Percentiles rank a stretch among this genome's conserved stretches.
Conservation (phyloP, 768 basidiomycete genomes). For the Tubosaeta brunneosetosa region DNA sequence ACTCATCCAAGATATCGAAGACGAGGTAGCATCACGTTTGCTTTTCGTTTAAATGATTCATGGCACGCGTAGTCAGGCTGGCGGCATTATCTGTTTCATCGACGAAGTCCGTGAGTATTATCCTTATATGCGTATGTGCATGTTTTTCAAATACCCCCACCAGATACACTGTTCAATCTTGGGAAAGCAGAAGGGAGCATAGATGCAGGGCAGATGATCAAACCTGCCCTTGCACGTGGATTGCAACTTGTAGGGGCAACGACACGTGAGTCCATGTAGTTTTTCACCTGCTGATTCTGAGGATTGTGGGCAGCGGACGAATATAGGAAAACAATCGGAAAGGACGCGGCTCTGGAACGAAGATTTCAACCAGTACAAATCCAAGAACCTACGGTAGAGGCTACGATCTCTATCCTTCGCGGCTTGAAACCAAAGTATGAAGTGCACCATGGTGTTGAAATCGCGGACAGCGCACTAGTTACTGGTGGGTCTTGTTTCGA, state of each 20-base stretch:
- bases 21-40: conserved; percentile 47
- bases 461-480: conserved; percentile 82
- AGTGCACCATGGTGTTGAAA: conserved; percentile 91
- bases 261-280: conserved; percentile 52
- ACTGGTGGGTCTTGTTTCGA: conserved; percentile 47
- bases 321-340: conserved; percentile 86
- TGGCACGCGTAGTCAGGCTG: conserved; percentile 39
- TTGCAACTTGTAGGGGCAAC: conserved; percentile 88
- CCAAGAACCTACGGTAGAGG: conserved; percentile 82
- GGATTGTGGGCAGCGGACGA: conserved; percentile 52
- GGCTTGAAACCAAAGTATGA: conserved; percentile 83
- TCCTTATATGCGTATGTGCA: not conserved
- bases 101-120: conserved; percentile 83
- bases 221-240: conserved; percentile 83
- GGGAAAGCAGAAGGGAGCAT: conserved; percentile 91
- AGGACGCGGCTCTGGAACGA: conserved; percentile 86
- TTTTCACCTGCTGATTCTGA: not conserved
- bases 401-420: conserved; percentile 81
- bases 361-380: conserved; percentile 89
- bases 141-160: not conserved
- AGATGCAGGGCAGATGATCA: conserved; percentile 92
- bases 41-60: conserved; percentile 20
- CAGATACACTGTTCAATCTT: conserved; percentile 79
- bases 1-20: conserved; percentile 85
- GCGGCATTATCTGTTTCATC: conserved; percentile 87